phyloP scores from a whole-genome alignment of 371 early-diverging fungal genomes.

The Rhizomucor pusillus region DNA sequence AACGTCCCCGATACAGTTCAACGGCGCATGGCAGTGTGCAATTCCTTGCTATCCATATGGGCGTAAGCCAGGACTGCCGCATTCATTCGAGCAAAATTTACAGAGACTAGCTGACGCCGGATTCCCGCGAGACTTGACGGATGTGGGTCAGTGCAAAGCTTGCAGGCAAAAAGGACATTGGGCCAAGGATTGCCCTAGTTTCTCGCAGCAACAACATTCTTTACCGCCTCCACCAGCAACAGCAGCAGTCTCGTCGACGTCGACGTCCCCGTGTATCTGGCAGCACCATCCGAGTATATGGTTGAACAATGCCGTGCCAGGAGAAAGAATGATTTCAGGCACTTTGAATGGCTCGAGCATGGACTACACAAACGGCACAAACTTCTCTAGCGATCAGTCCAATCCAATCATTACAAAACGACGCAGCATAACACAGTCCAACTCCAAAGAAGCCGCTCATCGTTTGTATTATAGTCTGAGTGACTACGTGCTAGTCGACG shows the following conservation, averaged over 20 bases:
- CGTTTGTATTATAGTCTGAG: conserved; percentile 15
- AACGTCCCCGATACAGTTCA: not conserved
- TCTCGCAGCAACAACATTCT: not conserved
- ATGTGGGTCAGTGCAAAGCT: conserved; percentile 5
- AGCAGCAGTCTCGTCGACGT: no score
- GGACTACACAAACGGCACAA: conserved; percentile 3
- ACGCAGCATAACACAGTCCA: no score
- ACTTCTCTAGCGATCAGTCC: no score
- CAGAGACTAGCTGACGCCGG: conserved; percentile 16
- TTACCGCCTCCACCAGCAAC: not conserved
- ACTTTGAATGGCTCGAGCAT: no score
- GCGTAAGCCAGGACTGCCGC: conserved; percentile 6
- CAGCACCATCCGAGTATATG: no score
- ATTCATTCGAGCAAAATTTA: conserved; percentile 8
- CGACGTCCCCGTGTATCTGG: not conserved
- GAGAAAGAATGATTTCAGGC: no score
- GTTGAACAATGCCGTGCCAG: no score
- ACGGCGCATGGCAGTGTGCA: not conserved
- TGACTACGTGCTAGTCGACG: conserved; percentile 15
- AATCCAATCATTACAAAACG: no score
- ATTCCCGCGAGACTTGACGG: conserved; percentile 11
- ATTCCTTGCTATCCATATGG: not conserved
- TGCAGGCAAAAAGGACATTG: conserved; percentile 18
- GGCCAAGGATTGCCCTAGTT: conserved; percentile 12
- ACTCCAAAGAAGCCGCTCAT: not conserved